Evolutionary conservation across 139 green algal genomes (phyloP).

Genomic region (Gonium pectorale): DNA sequence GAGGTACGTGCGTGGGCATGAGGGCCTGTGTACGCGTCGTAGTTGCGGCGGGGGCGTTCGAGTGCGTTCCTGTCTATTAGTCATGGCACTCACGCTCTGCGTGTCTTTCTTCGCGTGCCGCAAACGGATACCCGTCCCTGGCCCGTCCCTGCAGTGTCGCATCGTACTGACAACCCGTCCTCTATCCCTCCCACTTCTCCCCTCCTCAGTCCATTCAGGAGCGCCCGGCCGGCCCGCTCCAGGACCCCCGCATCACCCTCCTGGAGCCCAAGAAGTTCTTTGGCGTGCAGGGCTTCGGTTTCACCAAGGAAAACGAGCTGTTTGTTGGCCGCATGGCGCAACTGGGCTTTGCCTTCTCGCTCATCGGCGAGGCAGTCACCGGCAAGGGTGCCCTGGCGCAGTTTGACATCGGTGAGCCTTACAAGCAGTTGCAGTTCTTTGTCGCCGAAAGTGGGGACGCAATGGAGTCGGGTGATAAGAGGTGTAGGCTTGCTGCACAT

Average conservation of each 20-base stretch:
- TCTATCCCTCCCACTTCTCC: background rate
- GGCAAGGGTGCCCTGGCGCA: constrained; percentile 79
- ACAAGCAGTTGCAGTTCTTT: too few species aligned
- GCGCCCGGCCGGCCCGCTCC: constrained; percentile 64
- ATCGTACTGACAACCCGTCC: background rate
- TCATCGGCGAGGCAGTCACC: constrained; percentile 82
- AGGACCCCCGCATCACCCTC: constrained; percentile 73
- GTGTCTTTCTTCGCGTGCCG: too few species aligned
- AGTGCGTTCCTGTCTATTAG: too few species aligned
- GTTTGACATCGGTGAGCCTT: constrained; percentile 63
- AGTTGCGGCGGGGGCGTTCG: too few species aligned
- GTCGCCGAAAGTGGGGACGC: too few species aligned
- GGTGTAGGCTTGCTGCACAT: too few species aligned
- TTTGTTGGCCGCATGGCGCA: constrained; percentile 87
- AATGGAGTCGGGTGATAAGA: too few species aligned
- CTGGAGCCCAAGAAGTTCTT: constrained; percentile 69
- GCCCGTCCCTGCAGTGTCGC: too few species aligned
- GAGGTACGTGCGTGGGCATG: background rate
- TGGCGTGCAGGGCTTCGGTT: constrained; percentile 68
- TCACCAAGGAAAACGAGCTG: constrained; percentile 84
- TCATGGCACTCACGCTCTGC: too few species aligned
- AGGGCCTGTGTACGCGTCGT: too few species aligned
- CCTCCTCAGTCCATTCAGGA: background rate
- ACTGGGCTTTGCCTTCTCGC: constrained; percentile 82
- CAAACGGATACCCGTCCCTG: too few species aligned